A percentile compares a stretch with the other conserved stretches of the same genome.
Conservation (phyloP, 1,139 yeast genomes). For the Diutina mesorugosa region DNA sequence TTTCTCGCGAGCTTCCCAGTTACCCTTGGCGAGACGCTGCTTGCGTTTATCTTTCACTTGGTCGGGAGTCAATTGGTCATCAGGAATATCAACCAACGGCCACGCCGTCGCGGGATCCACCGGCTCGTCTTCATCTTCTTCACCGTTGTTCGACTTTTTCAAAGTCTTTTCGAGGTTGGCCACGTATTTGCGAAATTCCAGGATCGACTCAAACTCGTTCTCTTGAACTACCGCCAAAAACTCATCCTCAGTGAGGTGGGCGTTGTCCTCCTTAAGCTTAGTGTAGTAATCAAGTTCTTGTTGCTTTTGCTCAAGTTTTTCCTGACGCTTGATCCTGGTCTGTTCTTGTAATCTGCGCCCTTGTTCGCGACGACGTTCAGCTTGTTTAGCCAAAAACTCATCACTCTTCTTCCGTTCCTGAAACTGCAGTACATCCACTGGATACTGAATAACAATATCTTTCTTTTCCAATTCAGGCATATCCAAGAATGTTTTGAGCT, state of each 20-base stretch:
- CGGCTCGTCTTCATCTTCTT: slow-evolving; percentile 29
- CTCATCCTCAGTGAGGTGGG: neutral
- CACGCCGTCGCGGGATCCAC: slow-evolving; percentile 44
- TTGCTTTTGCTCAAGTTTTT: slow-evolving; percentile 69
- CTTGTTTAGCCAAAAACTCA: slow-evolving; percentile 67
- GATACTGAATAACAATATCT: slow-evolving; percentile 75
- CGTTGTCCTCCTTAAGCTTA: slow-evolving; percentile 27
- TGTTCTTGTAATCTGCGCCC: slow-evolving; percentile 87
- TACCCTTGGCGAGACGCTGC: slow-evolving; percentile 73
- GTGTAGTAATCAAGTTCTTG: slow-evolving; percentile 66
- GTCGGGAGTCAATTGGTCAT: slow-evolving; percentile 68
- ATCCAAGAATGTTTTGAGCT: slow-evolving; percentile 43
- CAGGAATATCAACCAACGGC: slow-evolving; percentile 75
- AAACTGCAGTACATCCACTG: slow-evolving; percentile 38
- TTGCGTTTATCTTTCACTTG: slow-evolving; percentile 78
- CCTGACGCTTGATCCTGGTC: slow-evolving; percentile 74
- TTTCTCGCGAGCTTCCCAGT: slow-evolving; percentile 76
- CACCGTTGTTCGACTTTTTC: slow-evolving; percentile 43
- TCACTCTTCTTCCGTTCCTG: slow-evolving; percentile 61
- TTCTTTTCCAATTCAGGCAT: slow-evolving; percentile 50
- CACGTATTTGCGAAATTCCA: slow-evolving; percentile 59
- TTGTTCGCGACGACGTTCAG: slow-evolving; percentile 73
- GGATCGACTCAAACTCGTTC: slow-evolving; percentile 70
- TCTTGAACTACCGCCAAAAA: slow-evolving; percentile 36
- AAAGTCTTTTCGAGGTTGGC: slow-evolving; percentile 56